Percentiles rank a stretch among this genome's conserved stretches.
Conservation (phyloP, 345 rosid genomes). For the Brassica juncea region DNA sequence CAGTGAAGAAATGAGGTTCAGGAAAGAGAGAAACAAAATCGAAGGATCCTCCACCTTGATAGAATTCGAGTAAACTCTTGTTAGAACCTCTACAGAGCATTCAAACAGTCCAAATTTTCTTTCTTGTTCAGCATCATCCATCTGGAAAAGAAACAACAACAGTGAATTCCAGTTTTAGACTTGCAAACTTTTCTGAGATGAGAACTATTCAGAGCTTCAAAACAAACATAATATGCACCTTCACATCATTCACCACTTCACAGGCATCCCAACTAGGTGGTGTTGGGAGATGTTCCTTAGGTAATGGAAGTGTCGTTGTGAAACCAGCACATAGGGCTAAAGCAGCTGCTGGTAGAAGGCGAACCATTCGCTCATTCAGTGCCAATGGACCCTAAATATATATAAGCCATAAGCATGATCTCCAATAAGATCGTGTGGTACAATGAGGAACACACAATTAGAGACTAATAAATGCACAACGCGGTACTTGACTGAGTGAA, state of each 20-base stretch:
- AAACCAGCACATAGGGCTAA: constrained; percentile 79
- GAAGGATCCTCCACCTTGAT: constrained; percentile 27
- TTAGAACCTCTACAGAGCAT: constrained; percentile 77
- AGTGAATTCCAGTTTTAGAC: constrained; percentile 9
- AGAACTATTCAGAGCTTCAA: not conserved
- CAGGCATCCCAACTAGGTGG: constrained; percentile 41
- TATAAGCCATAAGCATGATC: constrained; percentile 21
- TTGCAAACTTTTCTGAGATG: constrained; percentile 22
- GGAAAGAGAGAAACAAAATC: constrained; percentile 12
- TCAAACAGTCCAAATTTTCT: constrained; percentile 58
- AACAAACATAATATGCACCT: constrained; percentile 45
- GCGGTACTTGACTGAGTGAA: not conserved
- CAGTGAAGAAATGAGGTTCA: constrained; percentile 25
- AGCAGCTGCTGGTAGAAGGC: constrained; percentile 75
- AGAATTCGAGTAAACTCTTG: constrained; percentile 50
- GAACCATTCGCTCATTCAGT: constrained; percentile 54
- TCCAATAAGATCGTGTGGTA: constrained; percentile 8
- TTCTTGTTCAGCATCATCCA: constrained; percentile 50
- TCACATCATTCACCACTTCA: constrained; percentile 52
- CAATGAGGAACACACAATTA: constrained; percentile 13
- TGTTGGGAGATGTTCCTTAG: constrained; percentile 41
- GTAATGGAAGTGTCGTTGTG: constrained; percentile 47
- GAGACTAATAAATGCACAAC: constrained; percentile 3
- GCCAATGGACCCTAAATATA: constrained; percentile 53
- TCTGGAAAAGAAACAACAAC: constrained; percentile 44